Base-by-base conservation (phyloP, 192 early-diverging fungal species). In the Podila epigama region DNA sequence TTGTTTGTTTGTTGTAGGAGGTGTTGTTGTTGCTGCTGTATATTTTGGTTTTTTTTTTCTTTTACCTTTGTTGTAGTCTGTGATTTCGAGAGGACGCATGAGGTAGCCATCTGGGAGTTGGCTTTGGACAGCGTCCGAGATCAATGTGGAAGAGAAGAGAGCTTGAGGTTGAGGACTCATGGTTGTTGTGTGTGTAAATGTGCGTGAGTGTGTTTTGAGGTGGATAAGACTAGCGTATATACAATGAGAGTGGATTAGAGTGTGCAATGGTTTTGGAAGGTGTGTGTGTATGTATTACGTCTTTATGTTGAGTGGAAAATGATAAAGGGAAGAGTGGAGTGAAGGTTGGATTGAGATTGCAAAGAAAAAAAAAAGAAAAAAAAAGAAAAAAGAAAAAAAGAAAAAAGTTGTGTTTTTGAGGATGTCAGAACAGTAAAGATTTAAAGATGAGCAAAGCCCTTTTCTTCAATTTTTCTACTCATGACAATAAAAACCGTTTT, bases 41-140 rank as follows among this genome's bases (percentile, higher is more conserved):
- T n/a, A n/a, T n/a, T n/a, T n/a, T n/a, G n/a, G n/a, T n/a, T n/a
- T n/a, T n/a, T n/a, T n/a, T n/a, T n/a, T n/a, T n/a, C n/a, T n/a
- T n/a, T n/a, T n/a, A n/a, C 88, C 93, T 75, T 94, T 96, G 73
- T 90, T 84, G 75, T 89, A 95, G 81, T 98, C 96, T 13, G 84
- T 81, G 37, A 84, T 70, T 61, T 85, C 85, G 20, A 98, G 86
- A 0, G 96, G 94, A 7, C 96, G 84, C 20, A 97, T 73, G 6
- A 81, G 58, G 79, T 94, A 93, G 44, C 89, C 92, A 20, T 75
- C 68, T 25, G 90, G 90, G 32, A 96, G 80, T 33, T 78, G 60
- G 6, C 70, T 81, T 48, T 79, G 83, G 9, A 92, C 85, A 4
- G 88, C 75, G 16, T 84, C 50, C 42, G 92, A 94, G 73, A 96